A percentile compares a stretch with the other conserved stretches of the same genome.
phyloP scores from a whole-genome alignment of 371 early-diverging fungal species.

The Lichtheimia corymbifera region DNA sequence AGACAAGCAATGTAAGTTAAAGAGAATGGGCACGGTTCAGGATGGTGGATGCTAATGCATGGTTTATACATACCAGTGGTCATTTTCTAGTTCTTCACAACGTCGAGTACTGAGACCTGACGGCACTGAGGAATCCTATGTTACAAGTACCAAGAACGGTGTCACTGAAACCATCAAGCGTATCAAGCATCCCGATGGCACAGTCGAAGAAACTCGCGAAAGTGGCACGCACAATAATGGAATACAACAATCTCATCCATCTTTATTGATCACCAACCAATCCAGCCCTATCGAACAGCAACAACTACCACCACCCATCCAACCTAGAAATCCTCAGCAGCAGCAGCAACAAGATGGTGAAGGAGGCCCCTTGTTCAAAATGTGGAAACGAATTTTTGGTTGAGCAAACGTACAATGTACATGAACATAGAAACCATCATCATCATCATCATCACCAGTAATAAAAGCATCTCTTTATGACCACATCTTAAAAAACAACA shows the following conservation, averaged over 20 bases:
- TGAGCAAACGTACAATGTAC: neutral
- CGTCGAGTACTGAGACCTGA: slow-evolving; percentile 29
- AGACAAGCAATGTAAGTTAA: too few relatives aligned
- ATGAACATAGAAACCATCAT: too few relatives aligned
- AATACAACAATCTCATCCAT: too few relatives aligned
- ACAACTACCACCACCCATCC: neutral
- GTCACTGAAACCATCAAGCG: slow-evolving; percentile 37
- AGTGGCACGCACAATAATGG: slow-evolving; percentile 5
- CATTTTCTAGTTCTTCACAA: slow-evolving; percentile 32
- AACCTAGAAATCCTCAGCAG: neutral
- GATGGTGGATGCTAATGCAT: too few relatives aligned
- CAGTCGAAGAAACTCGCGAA: slow-evolving; percentile 32
- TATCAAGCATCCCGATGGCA: slow-evolving; percentile 37
- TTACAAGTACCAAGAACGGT: slow-evolving; percentile 32
- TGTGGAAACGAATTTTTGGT: slow-evolving; percentile 17
- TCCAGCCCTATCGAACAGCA: too few relatives aligned
- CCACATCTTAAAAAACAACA: too few relatives aligned
- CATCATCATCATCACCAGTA: too few relatives aligned
- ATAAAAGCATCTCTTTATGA: too few relatives aligned
- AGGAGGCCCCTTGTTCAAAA: slow-evolving; percentile 2
- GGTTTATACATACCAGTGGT: slow-evolving; percentile 16
- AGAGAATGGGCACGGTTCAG: too few relatives aligned
- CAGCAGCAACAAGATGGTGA: neutral
- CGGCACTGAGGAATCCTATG: slow-evolving; percentile 38
- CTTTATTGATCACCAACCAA: too few relatives aligned